A percentile compares a stretch with the other conserved stretches of the same genome.
These are phyloP conservation scores for Venturia oleaginea DNA, from an alignment of 2,329 filamentous ascomycete species.

Conservation along the genomic window DNA sequence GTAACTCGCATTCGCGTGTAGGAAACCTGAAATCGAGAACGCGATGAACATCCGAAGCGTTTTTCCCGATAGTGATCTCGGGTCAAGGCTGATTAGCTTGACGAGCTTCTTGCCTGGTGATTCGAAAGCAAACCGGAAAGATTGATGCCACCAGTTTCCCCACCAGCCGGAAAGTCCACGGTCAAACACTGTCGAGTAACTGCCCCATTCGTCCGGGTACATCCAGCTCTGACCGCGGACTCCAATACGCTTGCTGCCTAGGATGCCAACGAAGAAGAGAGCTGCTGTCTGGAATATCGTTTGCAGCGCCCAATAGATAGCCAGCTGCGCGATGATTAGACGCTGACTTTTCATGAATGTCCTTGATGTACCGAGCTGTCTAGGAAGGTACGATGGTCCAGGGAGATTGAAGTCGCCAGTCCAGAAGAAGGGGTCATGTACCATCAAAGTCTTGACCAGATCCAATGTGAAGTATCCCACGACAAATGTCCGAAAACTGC, in stretches of 20 bases:
- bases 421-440: slow-evolving; percentile 71
- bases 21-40: slow-evolving; percentile 55
- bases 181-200: slow-evolving; percentile 47
- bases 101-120: slow-evolving; percentile 47
- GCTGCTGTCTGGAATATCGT: slow-evolving; percentile 53
- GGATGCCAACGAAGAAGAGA: slow-evolving; percentile 49
- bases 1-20: slow-evolving; percentile 65
- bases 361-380: slow-evolving; percentile 31
- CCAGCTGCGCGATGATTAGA: slow-evolving; percentile 45
- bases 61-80: slow-evolving; percentile 28
- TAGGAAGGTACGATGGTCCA: slow-evolving; percentile 38
- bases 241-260: slow-evolving; percentile 52
- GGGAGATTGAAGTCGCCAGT: slow-evolving; percentile 37
- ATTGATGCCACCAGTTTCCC: slow-evolving; percentile 86
- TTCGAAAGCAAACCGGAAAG: slow-evolving; percentile 66
- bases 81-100: slow-evolving; percentile 21
- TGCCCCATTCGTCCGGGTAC: slow-evolving; percentile 51
- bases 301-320: slow-evolving; percentile 51
- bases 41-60: slow-evolving; percentile 40
- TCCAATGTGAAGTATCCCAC: slow-evolving; percentile 61
- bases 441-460: slow-evolving; percentile 56
- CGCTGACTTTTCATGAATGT: slow-evolving; percentile 47
- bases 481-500: slow-evolving; percentile 34
- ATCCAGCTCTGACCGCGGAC: slow-evolving; percentile 52
- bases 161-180: slow-evolving; percentile 72